Percentiles rank a stretch among this genome's conserved stretches.
Evolutionary conservation across 805 yeast species (phyloP).

Genomic region (Hanseniaspora clermontiae): DNA sequence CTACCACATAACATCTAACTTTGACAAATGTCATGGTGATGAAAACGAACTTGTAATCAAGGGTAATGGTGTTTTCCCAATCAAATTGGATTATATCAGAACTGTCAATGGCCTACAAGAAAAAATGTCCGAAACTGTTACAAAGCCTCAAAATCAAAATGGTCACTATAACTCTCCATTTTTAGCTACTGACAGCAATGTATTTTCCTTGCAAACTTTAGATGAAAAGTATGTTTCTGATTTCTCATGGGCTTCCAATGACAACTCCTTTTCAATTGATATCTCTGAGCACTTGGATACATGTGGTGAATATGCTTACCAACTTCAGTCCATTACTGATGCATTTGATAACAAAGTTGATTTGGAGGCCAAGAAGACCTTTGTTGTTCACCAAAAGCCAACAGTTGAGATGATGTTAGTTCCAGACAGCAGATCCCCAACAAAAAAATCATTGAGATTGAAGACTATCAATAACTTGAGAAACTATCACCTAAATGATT

Average conservation of each 20-base stretch:
- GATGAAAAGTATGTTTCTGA: slow-evolving; percentile 25
- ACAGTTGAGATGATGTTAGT: slow-evolving; percentile 16
- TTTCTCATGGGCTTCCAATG: slow-evolving; percentile 33
- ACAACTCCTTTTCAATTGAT: slow-evolving; percentile 31
- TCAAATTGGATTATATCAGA: slow-evolving; percentile 45
- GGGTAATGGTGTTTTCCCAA: slow-evolving; percentile 68
- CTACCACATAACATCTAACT: neutral
- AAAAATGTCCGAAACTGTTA: slow-evolving; percentile 29
- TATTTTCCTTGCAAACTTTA: slow-evolving; percentile 22
- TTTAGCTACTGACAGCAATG: slow-evolving; percentile 22
- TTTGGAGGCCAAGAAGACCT: slow-evolving; percentile 21
- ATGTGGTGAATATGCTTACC: slow-evolving; percentile 44
- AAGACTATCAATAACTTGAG: slow-evolving; percentile 20
- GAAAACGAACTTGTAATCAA: slow-evolving; percentile 40
- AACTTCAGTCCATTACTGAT: slow-evolving; percentile 47
- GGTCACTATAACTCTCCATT: slow-evolving; percentile 32
- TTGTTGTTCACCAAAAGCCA: slow-evolving; percentile 40
- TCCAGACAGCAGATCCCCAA: slow-evolving; percentile 24
- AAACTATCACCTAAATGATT: slow-evolving; percentile 16
- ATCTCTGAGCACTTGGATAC: slow-evolving; percentile 33
- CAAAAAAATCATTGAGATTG: slow-evolving; percentile 30
- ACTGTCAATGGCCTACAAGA: slow-evolving; percentile 26
- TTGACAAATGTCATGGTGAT: slow-evolving; percentile 53
- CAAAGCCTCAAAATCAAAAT: slow-evolving; percentile 39
- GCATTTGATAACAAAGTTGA: slow-evolving; percentile 52